Evolutionary conservation across 2,329 filamentous ascomycete genomes (phyloP).

Genomic region (Penicillium verrucosum): DNA sequence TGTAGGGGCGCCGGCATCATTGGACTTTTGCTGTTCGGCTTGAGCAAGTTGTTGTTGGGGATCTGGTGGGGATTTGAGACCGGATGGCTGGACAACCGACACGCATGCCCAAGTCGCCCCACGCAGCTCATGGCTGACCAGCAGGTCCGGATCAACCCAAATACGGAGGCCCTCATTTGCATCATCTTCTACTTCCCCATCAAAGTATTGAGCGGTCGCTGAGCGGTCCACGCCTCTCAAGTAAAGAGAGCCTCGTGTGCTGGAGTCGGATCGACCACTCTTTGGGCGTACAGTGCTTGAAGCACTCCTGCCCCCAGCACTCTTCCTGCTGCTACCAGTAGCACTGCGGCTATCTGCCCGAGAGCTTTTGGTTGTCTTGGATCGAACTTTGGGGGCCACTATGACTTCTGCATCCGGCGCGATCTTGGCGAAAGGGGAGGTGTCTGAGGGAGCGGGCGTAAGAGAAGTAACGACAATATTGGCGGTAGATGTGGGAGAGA

Average conservation of each 20-base stretch:
- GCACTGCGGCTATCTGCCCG: conserved; percentile 77
- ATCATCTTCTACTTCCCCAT: conserved; percentile 57
- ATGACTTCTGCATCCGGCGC: conserved; percentile 94
- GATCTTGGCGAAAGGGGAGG: conserved; percentile 82
- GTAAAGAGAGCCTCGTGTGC: conserved; percentile 57
- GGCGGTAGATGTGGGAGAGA: conserved; percentile 92
- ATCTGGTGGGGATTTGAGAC: conserved; percentile 68
- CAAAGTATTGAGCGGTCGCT: conserved; percentile 72
- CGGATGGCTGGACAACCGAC: conserved; percentile 81
- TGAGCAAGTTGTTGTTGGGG: conserved; percentile 66
- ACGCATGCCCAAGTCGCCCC: conserved; percentile 75
- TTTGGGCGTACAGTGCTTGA: conserved; percentile 66
- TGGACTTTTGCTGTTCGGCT: conserved; percentile 56
- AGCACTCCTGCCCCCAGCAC: conserved; percentile 64
- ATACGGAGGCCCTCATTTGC: conserved; percentile 64
- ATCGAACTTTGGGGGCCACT: conserved; percentile 86
- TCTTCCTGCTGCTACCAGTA: conserved; percentile 73
- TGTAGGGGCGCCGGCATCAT: conserved; percentile 56
- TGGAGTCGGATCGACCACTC: conserved; percentile 61
- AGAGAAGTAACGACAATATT: conserved; percentile 83
- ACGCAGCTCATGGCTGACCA: conserved; percentile 68
- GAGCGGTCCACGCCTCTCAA: conserved; percentile 73
- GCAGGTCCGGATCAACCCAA: conserved; percentile 79
- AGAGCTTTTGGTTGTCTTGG: conserved; percentile 61
- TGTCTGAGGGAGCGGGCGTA: conserved; percentile 66